A percentile compares a stretch with the other conserved stretches of the same genome.
Evolutionary conservation across 2,329 filamentous ascomycete genomes (phyloP).

Genomic region (Cordyceps pruinosa): DNA sequence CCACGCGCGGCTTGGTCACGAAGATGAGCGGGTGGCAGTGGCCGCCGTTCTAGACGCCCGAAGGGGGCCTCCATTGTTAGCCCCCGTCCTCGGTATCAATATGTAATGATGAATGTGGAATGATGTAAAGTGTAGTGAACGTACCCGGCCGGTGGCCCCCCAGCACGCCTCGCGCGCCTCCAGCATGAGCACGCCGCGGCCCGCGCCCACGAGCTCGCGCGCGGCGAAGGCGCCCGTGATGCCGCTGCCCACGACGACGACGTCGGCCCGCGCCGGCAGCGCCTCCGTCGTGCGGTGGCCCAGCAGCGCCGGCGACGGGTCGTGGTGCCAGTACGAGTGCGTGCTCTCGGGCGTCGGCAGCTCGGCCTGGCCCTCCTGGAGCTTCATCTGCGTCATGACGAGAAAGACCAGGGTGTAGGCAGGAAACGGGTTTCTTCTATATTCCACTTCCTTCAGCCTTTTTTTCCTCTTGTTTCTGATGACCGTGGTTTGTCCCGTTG

Average conservation of each 20-base stretch:
- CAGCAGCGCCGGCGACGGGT: slow-evolving; percentile 56
- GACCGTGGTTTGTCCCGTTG: too few relatives aligned
- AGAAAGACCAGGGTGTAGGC: too few relatives aligned
- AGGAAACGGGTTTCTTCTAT: neutral
- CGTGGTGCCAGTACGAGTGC: slow-evolving; percentile 65
- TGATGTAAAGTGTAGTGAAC: slow-evolving; percentile 26
- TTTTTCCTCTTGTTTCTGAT: neutral
- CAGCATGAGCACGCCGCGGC: slow-evolving; percentile 58
- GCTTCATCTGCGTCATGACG: slow-evolving; percentile 26
- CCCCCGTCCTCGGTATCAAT: too few relatives aligned
- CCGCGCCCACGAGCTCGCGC: slow-evolving; percentile 48
- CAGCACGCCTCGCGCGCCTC: slow-evolving; percentile 75
- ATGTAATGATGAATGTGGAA: too few relatives aligned
- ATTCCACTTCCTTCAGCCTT: neutral
- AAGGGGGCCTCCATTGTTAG: too few relatives aligned
- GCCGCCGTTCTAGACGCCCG: slow-evolving; percentile 64
- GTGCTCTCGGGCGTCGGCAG: slow-evolving; percentile 57
- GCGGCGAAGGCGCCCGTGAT: slow-evolving; percentile 71
- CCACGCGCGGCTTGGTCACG: slow-evolving; percentile 50
- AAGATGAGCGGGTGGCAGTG: slow-evolving; percentile 72
- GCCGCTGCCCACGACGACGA: slow-evolving; percentile 67
- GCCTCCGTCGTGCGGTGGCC: slow-evolving; percentile 61
- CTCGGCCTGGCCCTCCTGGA: slow-evolving; percentile 36
- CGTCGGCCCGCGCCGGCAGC: slow-evolving; percentile 56
- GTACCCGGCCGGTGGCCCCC: slow-evolving; percentile 74